Conservation (phyloP, 345 rosid genomes). For the Cardiospermum halicacabum region DNA sequence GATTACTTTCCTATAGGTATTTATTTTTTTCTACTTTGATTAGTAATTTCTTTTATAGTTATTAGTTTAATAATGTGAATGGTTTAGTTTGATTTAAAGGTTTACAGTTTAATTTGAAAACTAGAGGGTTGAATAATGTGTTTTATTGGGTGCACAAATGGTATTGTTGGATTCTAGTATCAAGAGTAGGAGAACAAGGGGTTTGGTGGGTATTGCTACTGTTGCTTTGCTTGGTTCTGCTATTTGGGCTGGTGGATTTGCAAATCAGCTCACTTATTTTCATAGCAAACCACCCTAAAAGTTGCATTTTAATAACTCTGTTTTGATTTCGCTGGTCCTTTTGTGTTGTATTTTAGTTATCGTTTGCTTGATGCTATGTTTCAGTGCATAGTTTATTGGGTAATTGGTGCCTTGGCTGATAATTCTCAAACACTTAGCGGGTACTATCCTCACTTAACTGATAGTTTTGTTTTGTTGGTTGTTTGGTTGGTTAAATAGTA, state of each 20-base stretch:
- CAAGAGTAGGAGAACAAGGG: conserved; percentile 60
- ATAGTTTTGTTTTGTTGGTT: no score
- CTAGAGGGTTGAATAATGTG: conserved; percentile 81
- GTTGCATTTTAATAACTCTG: conserved; percentile 73
- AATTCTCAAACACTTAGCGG: conserved; percentile 86
- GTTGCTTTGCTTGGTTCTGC: conserved; percentile 58
- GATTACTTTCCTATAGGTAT: no score
- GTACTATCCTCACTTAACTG: conserved; percentile 23
- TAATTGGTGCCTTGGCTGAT: conserved; percentile 85
- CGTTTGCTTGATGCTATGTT: conserved; percentile 90
- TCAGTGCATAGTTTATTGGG: conserved; percentile 88
- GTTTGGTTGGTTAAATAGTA: neutral
- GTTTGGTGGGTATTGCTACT: conserved; percentile 57
- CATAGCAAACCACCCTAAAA: conserved; percentile 25
- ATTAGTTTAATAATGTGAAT: conserved; percentile 81
- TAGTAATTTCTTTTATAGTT: conserved; percentile 78
- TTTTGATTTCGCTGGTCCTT: conserved; percentile 58
- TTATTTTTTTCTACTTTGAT: conserved; percentile 98
- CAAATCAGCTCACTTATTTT: conserved; percentile 54
- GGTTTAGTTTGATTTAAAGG: no score
- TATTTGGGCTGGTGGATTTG: conserved; percentile 86
- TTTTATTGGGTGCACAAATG: conserved; percentile 97
- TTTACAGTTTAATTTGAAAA: conserved; percentile 54
- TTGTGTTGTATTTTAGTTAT: conserved; percentile 64
- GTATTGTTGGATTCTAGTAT: conserved; percentile 70